Evolutionary conservation across 306 rosid genomes (phyloP), one percentile per base, ranked within the genome.

Genomic region (Gastrolobium bilobum): DNA sequence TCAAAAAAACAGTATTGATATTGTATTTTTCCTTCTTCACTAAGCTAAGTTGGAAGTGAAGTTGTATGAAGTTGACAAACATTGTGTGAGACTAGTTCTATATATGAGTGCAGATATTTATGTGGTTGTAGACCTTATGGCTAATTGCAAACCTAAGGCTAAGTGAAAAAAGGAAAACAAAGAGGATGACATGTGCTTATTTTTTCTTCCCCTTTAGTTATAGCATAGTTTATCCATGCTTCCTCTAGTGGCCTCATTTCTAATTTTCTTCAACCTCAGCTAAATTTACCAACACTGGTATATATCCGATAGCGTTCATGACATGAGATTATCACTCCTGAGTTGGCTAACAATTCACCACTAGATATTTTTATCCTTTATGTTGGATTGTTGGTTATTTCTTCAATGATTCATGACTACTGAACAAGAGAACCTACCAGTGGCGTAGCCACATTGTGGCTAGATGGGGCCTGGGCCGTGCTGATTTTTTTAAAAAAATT

Each of bases 371-470:
- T 59, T 59, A 4, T 56, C 14, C 39, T 10, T 10, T 20, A 20
- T 20, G 26, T 20, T 20, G 26, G 26, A 20, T 20, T 8, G 2
- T 29, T 26, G 61, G 26, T 54, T 57, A 52, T 53, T 52, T 10
- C 26, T 54, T 53, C 30, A 53, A 33, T 73, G 57, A 31, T 34
- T 31, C 68, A 58, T 30, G 77, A 54, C 64, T 20, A 70, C 8
- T 14, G 35, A 52, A 38, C 64, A 53, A 68, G 29, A 8, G 29
- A 20, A 52, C 9, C 38, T 52, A 40, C 7, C 2, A 1, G n/a
- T n/a, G n/a, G n/a, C n/a, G n/a, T n/a, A n/a, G n/a, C n/a, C n/a
- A n/a, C n/a, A n/a, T n/a, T n/a, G n/a, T n/a, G n/a, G n/a, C n/a
- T n/a, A n/a, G n/a, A n/a, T n/a, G n/a, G n/a, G n/a, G n/a, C n/a